Evolutionary conservation across 805 yeast genomes (phyloP), one percentile per base, ranked within the genome.

Genomic region (Ogataea corticis): DNA sequence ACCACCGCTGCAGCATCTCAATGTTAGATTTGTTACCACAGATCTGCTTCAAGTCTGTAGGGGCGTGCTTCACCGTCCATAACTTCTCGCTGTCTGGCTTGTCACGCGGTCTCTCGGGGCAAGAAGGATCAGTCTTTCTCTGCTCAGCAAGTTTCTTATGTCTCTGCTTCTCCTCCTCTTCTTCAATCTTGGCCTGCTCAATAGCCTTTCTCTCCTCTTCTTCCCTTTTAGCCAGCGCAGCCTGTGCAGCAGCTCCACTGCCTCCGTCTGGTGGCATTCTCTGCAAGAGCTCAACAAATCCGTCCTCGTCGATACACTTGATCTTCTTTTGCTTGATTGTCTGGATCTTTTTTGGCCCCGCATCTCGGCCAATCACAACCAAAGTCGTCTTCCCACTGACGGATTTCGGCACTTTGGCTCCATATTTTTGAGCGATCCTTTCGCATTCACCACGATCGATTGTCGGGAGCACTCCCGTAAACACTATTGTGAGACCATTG

Each of bases 51-150:
- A 85, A 49, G 30, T 73, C 73, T 1, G 80, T 76, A 9, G 99
- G 99, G 0, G 98, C 98, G 65, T 94, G 88, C 62, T 82, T 89
- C 3, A 80, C 85, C 0, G 99, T 94, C 99, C 99, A 94, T 46
- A 94, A 69, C 56, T 83, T 84, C 44, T 83, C 87, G 41, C 73
- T 71, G 50, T 77, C 77, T 2, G 77, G 64, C 28, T 73, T 70
- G 33, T 65, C 70, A 17, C 71, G 52, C 1, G 65, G 63, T 21
- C 54, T 58, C 5, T 60, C 57, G 19, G 54, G 48, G n/a, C 38
- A 43, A 38, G 47, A 16, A 5, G 43, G 35, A 23, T 45, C 40
- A 11, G 48, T 18, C 7, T 38, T 17, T 19, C 44, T 67, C 13
- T 66, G 47, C 19, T 50, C 47, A 33, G 48, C 63, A 61, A 33